phyloP scores from a whole-genome alignment of 768 basidiomycete genomes.

The Leccinum longicurvipes region DNA sequence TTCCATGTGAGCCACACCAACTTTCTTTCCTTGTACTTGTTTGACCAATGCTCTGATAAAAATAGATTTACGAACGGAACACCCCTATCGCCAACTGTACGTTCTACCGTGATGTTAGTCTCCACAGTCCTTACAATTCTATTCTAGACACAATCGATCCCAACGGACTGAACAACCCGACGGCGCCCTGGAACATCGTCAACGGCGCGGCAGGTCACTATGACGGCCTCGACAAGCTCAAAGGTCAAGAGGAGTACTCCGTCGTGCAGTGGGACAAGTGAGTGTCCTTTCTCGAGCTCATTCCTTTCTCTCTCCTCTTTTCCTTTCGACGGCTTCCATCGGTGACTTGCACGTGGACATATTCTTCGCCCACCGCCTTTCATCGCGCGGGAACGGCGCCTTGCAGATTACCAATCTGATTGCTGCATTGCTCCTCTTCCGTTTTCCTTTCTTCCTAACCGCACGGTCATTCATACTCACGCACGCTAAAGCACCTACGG shows the following conservation, averaged over 20 bases:
- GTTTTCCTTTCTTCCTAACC: not conserved
- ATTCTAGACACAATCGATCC: conserved; percentile 18
- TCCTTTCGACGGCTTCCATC: no score
- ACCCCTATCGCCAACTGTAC: conserved; percentile 25
- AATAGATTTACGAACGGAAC: conserved; percentile 26
- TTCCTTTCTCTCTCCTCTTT: not conserved
- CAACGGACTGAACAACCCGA: conserved; percentile 23
- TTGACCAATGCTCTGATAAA: not conserved
- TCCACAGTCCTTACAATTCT: no score
- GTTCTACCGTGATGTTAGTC: not conserved
- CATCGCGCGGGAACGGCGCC: no score
- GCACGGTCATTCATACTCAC: not conserved
- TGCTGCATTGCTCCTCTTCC: not conserved
- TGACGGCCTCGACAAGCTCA: conserved; percentile 23
- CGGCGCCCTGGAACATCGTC: conserved; percentile 27
- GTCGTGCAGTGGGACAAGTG: conserved; percentile 12
- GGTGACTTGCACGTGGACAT: no score
- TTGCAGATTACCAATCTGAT: not conserved
- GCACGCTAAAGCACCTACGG: conserved; percentile 17
- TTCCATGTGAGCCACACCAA: conserved; percentile 15
- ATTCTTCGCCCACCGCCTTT: no score
- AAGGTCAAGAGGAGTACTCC: not conserved
- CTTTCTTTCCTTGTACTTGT: not conserved
- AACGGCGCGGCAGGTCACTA: conserved; percentile 29
- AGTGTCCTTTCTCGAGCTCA: not conserved